Evolutionary conservation across 805 yeast genomes (phyloP), one percentile per base, ranked within the genome.

Genomic region (Saccharomyces mikatae): DNA sequence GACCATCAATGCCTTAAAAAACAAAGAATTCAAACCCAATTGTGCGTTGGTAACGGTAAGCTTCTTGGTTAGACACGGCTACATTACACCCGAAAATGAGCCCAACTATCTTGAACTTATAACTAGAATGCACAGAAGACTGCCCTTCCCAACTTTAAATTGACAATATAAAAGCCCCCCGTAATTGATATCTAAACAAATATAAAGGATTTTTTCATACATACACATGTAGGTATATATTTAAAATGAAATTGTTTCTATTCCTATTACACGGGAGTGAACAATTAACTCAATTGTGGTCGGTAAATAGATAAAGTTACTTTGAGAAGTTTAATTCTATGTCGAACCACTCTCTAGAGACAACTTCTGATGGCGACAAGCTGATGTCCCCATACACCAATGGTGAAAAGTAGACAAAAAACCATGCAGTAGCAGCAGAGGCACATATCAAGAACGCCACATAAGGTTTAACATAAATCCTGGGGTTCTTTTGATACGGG

Each of bases 11-110:
- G 74, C 78, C n/a, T 62, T 92, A 29, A 64, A 64, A 11, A 68
- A 70, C 0, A 82, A 82, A 1, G 82, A 85, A 62, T 94, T 94
- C 74, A 94, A 92, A 69, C 96, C 96, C 28, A 94, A 92, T 63
- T 87, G 96, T 72, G 96, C 86, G 0, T 71, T 82, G 31, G 85
- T 91, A 2, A 74, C 87, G 30, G 76, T 90, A 14, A 97, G 92
- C 62, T 94, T 94, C 63, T 74, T 94, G 53, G 79, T 91, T n/a
- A 81, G 99, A 61, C 91, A 86, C 62, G 96, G 97, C 1, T 66
- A 76, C 32, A 67, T 92, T 10, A 80, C 85, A 0, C 75, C 86
- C 0, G 87, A 82, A 49, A 75, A 72, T 50, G 96, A 90, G 62
- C 80, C 82, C 0, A 77, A 84, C 55, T 89, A 80, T 59, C 50